Evolutionary conservation across 164 flowering plant species (phyloP), one percentile per base, ranked within the genome.

Genomic region (Chimonanthus salicifolius): DNA sequence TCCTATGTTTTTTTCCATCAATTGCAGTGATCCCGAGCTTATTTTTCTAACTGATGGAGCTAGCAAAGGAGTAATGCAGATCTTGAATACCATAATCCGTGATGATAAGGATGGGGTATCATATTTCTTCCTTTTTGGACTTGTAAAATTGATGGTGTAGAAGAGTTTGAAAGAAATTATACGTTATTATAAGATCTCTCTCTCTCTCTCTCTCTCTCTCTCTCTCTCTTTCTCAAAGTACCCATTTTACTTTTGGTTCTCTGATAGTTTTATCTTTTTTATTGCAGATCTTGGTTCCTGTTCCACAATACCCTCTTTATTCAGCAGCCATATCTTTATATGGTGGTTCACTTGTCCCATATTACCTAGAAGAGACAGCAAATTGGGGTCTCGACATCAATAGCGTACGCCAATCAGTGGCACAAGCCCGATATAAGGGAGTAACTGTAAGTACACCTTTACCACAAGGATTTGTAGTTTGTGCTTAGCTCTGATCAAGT

Each of bases 291-390:
- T 77, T 95, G 82, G 99, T 93, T 70, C 98, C 99, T 60, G 99
- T 95, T 77, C 99, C 99, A 49, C 99, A 93, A 75, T 95, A 95
- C 78, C 99, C 99, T n/a, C 98, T 95, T 48, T 93, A 95, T 80
- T 95, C 99, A 15, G 99, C 99, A 73, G 72, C 99, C 64, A 95
- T 95, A 76, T 71, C 97, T 70, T 81, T 95, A 45, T 79, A 58
- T 76, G 98, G 99, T 62, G 98, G 99, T 67, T 82, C 97, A 77
- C 97, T 95, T 73, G 97, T 95, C 73, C 98, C 98, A 65, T 95
- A 95, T 77, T 95, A 84, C 83, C 87, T 95, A 49, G 99, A 93
- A 76, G 99, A 95, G 86, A 84, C 97, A 13, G 99, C 91, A 78
- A 95, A 93, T 71, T 95, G 98, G 99, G 98, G 98, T 71, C 98